Evolutionary conservation across 148 eudicot species (phyloP), one percentile per base, ranked within the genome.

Genomic region (Chenopodium formosanum): DNA sequence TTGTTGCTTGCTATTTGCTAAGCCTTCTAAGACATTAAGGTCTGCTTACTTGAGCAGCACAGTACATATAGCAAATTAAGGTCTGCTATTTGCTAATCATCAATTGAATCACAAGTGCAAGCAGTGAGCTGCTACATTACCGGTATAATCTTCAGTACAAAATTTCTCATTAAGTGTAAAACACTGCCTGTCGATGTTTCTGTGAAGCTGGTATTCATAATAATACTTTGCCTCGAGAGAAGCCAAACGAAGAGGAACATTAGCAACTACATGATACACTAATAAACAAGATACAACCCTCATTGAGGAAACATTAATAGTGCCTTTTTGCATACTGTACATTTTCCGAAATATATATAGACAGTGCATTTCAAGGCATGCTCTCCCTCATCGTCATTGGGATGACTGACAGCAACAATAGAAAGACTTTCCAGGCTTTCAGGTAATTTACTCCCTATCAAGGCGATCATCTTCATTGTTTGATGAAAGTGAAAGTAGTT

Each of bases 401-500:
- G 70, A 25, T 62, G 17, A 8, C 44, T 40, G 44, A 40, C 44
- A 40, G 8, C 50, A n/a, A 60, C 14, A 20, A 76, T 56, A 56
- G 62, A 58, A 72, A 83, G 69, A 22, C 69, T 70, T 53, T 63
- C 90, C 85, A 88, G 48, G 53, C 16, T 52, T 52, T 52, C 62
- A 56, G 62, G 75, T 84, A 74, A 78, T 82, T 78, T 83, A 89
- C 78, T 88, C 85, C 47, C 81, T 86, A 44, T 83, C 86, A 53
- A 73, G 68, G 50, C 79, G 12, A 75, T 85, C 88, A 67, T 83
- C 83, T 79, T 81, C 86, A 20, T 22, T 56, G 70, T 67, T 81
- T 79, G 86, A 87, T 74, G 97, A 87, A 80, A 92, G 66, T 22
- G 93, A 85, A 70, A 95, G 87, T 73, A 93, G 87, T 37, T 88